phyloP scores from a whole-genome alignment of 305 asterid species.

The Caryopteris hybrid region DNA sequence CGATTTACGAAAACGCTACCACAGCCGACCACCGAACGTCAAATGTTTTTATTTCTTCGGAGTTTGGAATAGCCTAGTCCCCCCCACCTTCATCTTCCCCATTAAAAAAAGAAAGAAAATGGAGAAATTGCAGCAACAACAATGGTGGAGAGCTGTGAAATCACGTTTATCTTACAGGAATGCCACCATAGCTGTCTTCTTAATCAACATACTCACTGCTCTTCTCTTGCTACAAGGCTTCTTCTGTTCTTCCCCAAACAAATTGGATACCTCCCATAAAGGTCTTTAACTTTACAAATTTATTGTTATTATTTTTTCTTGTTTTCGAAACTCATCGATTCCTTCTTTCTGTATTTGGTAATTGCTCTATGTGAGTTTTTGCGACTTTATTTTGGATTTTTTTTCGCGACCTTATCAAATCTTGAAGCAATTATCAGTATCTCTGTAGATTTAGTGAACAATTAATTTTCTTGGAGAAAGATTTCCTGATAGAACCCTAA shows the following conservation, averaged over 20 bases:
- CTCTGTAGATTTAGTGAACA: not conserved
- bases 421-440: constrained; percentile 2
- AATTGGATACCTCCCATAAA: constrained; percentile 26
- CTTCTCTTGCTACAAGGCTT: constrained; percentile 60
- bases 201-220: constrained; percentile 53
- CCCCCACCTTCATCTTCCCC: not conserved
- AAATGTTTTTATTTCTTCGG: not conserved
- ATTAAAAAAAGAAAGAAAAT: constrained; percentile 17
- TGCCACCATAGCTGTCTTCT: constrained; percentile 69
- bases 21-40: not conserved
- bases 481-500: not conserved
- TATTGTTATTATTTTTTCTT: not conserved
- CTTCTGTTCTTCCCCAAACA: constrained; percentile 48
- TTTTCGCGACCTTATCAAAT: not conserved
- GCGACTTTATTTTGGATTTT: not conserved
- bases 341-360: too few relatives aligned
- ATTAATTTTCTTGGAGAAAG: not conserved
- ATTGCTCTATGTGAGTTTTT: not conserved
- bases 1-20: constrained; percentile 2
- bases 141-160: constrained; percentile 58
- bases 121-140: constrained; percentile 67
- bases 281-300: constrained; percentile 24
- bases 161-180: constrained; percentile 61
- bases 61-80: not conserved
- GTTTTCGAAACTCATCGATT: not conserved